A percentile compares a stretch with the other conserved stretches of the same genome.
phyloP scores from a whole-genome alignment of 2,329 filamentous ascomycete species.

The Grosmannia huntii region DNA sequence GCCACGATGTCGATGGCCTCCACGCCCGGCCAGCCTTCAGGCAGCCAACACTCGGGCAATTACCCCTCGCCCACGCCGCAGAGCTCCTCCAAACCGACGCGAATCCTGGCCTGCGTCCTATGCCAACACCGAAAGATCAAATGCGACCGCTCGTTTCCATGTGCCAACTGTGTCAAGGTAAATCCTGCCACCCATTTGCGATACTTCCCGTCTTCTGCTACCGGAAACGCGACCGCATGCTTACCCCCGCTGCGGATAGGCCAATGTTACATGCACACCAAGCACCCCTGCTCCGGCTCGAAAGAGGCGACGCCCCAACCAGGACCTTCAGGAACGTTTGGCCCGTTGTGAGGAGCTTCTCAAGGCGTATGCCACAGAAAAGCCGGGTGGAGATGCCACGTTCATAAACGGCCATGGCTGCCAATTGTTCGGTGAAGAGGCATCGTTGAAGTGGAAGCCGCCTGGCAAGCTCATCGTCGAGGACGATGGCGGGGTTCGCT shows the following conservation, averaged over 20 bases:
- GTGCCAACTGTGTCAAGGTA: conserved; percentile 49
- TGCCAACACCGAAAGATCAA: conserved; percentile 52
- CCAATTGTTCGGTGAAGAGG: conserved; percentile 17
- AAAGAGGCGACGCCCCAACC: conserved; percentile 45
- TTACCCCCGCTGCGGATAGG: conserved; percentile 22
- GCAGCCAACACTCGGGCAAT: background rate
- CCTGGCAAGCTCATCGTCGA: conserved; percentile 41
- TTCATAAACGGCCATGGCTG: conserved; percentile 9
- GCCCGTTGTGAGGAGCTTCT: conserved; percentile 45
- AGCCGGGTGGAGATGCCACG: conserved; percentile 14
- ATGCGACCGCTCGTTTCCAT: conserved; percentile 46
- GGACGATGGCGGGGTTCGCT: conserved; percentile 41
- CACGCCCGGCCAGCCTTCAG: conserved; percentile 1
- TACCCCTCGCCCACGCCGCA: background rate
- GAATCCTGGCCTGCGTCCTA: conserved; percentile 41
- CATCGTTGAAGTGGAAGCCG: conserved; percentile 27
- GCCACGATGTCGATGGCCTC: conserved; percentile 3
- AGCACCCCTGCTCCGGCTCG: conserved; percentile 47
- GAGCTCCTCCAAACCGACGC: conserved; percentile 21
- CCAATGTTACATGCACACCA: conserved; percentile 45
- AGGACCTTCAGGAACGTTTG: conserved; percentile 48
- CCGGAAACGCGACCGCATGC: background rate
- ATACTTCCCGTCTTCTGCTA: background rate
- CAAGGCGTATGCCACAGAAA: conserved; percentile 39
- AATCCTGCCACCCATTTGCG: conserved; percentile 1